phyloP scores from a whole-genome alignment of 2,329 filamentous ascomycete genomes.

The Penicillium sp. region DNA sequence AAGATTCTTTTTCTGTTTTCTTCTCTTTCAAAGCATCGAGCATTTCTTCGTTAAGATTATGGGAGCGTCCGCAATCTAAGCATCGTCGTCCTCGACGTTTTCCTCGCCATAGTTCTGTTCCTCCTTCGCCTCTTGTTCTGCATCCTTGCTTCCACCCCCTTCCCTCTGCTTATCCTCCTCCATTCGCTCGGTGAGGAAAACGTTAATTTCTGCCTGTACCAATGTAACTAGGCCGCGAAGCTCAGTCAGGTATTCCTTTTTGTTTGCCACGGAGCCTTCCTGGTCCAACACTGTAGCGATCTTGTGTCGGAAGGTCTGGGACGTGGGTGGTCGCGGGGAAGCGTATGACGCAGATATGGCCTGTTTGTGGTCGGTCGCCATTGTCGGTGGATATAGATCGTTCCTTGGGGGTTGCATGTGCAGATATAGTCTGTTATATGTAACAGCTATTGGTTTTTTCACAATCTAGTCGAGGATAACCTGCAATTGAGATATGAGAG shows the following conservation, averaged over 20 bases:
- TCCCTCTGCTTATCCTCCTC: constrained; percentile 53
- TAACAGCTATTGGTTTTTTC: too few relatives aligned
- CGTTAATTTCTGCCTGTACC: constrained; percentile 57
- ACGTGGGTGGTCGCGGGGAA: constrained; percentile 22
- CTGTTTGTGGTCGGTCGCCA: constrained; percentile 4
- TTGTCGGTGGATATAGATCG: neutral
- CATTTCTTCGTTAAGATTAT: neutral
- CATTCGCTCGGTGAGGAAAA: constrained; percentile 59
- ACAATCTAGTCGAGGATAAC: too few relatives aligned
- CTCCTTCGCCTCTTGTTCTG: constrained; percentile 39
- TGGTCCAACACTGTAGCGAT: constrained; percentile 20
- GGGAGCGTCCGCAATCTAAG: neutral
- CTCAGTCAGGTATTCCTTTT: constrained; percentile 52
- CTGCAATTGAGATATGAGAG: too few relatives aligned
- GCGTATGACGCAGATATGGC: constrained; percentile 25
- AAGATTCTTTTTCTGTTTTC: neutral
- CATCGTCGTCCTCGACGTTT: constrained; percentile 59
- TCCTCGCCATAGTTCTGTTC: constrained; percentile 78
- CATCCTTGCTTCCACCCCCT: constrained; percentile 29
- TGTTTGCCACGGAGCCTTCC: constrained; percentile 28
- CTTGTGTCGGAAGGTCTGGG: constrained; percentile 30
- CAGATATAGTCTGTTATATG: neutral
- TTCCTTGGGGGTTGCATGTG: neutral
- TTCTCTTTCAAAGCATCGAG: neutral
- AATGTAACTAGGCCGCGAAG: constrained; percentile 48